These are phyloP conservation scores for Cupressus sempervirens DNA, from an alignment of 75 land plant species.

Conservation along the genomic window DNA sequence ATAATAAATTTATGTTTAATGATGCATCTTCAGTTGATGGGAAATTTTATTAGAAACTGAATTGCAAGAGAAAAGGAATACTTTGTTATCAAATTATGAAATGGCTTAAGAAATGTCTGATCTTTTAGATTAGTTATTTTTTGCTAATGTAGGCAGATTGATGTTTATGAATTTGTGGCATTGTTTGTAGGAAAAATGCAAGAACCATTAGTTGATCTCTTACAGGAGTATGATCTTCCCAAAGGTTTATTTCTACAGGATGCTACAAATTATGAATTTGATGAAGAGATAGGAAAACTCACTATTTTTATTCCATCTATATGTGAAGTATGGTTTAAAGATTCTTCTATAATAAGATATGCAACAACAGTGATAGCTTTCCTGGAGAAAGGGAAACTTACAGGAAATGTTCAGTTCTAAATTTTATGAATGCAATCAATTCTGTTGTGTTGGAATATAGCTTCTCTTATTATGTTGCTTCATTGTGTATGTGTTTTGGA, in stretches of 20 bases:
- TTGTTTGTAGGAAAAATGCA: conserved; percentile 76
- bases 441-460: too few relatives aligned
- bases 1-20: background rate
- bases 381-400: conserved; percentile 78
- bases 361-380: conserved; percentile 61
- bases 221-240: conserved; percentile 69
- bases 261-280: conserved; percentile 89
- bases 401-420: too few relatives aligned
- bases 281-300: conserved; percentile 77
- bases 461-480: too few relatives aligned
- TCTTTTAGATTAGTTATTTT: background rate
- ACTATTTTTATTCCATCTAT: conserved; percentile 65
- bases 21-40: background rate
- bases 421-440: too few relatives aligned
- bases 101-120: background rate
- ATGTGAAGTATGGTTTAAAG: conserved; percentile 87
- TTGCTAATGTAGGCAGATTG: background rate
- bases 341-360: conserved; percentile 72
- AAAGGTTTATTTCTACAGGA: conserved; percentile 81
- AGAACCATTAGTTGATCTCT: conserved; percentile 79
- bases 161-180: background rate
- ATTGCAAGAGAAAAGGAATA: background rate
- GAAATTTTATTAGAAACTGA: background rate
- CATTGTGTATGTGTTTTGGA: too few relatives aligned
- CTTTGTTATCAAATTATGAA: background rate